Evolutionary conservation across 2,329 filamentous ascomycete genomes (phyloP).

Genomic region (Colletotrichum sp.): DNA sequence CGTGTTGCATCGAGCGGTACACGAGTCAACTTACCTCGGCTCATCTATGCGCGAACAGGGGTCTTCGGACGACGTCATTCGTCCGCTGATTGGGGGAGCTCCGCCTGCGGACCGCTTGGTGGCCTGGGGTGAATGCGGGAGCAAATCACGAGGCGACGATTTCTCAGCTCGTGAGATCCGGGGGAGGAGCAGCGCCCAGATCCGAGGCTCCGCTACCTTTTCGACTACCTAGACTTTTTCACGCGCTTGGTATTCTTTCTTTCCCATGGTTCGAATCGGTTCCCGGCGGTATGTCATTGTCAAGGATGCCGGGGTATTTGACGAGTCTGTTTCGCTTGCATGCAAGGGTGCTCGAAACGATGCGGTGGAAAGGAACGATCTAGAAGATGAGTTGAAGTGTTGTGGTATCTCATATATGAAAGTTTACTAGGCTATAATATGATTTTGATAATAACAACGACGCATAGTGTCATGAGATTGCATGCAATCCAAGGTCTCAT

Average conservation of each 20-base stretch:
- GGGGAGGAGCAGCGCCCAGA: background rate
- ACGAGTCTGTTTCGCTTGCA: background rate
- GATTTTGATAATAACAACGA: background rate
- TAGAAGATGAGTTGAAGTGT: background rate
- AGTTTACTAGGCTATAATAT: background rate
- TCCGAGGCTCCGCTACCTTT: slow-evolving; percentile 6
- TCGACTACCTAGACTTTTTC: background rate
- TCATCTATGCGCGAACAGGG: slow-evolving; percentile 21
- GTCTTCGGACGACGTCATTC: background rate
- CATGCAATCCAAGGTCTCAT: background rate
- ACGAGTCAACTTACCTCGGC: slow-evolving; percentile 22
- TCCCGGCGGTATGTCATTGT: background rate
- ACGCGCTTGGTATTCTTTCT: background rate
- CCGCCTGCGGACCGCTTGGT: background rate
- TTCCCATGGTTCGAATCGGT: background rate
- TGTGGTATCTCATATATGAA: background rate
- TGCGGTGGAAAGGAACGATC: background rate
- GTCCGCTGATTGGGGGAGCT: slow-evolving; percentile 7
- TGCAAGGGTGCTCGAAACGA: background rate
- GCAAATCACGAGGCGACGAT: slow-evolving; percentile 18
- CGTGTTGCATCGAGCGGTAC: background rate
- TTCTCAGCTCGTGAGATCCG: slow-evolving; percentile 12
- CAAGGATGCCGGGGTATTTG: background rate
- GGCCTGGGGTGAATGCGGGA: slow-evolving; percentile 14
- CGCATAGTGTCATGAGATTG: background rate